Percentiles rank a stretch among this genome's conserved stretches.
These are phyloP conservation scores for Penicillium concentricum DNA, from an alignment of 2,329 filamentous ascomycete genomes.

Conservation along the genomic window DNA sequence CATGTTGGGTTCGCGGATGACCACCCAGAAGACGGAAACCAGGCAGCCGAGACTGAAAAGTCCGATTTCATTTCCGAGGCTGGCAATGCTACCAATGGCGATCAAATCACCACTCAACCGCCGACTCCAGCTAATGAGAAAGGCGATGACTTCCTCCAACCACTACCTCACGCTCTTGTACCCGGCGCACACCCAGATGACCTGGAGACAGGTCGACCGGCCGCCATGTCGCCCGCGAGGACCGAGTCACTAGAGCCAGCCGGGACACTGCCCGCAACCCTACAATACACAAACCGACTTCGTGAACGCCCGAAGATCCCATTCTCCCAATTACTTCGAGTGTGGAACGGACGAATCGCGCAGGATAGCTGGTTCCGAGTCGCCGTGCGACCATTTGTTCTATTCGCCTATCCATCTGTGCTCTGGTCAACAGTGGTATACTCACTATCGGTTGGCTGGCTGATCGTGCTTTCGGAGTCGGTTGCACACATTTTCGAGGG, in stretches of 20 bases:
- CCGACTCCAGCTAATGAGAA: slow-evolving; percentile 13
- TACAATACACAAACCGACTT: slow-evolving; percentile 68
- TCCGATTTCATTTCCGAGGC: neutral
- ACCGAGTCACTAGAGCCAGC: slow-evolving; percentile 33
- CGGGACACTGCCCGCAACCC: slow-evolving; percentile 23
- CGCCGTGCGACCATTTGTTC: slow-evolving; percentile 74
- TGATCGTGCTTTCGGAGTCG: slow-evolving; percentile 90
- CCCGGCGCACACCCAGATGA: slow-evolving; percentile 18
- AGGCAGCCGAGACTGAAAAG: slow-evolving; percentile 2
- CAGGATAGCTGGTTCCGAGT: slow-evolving; percentile 78
- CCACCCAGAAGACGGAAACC: slow-evolving; percentile 21
- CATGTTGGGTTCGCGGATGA: slow-evolving; percentile 60
- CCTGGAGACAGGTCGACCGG: slow-evolving; percentile 28
- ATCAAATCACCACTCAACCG: slow-evolving; percentile 2
- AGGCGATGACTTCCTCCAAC: slow-evolving; percentile 11
- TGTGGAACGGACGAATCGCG: slow-evolving; percentile 75
- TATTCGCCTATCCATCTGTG: slow-evolving; percentile 84
- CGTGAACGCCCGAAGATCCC: slow-evolving; percentile 66
- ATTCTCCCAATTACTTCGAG: slow-evolving; percentile 70
- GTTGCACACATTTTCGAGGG: slow-evolving; percentile 77
- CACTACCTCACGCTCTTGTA: slow-evolving; percentile 7
- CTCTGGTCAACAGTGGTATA: slow-evolving; percentile 87
- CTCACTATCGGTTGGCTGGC: slow-evolving; percentile 85
- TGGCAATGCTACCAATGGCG: neutral
- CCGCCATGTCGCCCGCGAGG: slow-evolving; percentile 28